Evolutionary conservation across 2,329 filamentous ascomycete genomes (phyloP).

Genomic region (Ophiostoma montium): DNA sequence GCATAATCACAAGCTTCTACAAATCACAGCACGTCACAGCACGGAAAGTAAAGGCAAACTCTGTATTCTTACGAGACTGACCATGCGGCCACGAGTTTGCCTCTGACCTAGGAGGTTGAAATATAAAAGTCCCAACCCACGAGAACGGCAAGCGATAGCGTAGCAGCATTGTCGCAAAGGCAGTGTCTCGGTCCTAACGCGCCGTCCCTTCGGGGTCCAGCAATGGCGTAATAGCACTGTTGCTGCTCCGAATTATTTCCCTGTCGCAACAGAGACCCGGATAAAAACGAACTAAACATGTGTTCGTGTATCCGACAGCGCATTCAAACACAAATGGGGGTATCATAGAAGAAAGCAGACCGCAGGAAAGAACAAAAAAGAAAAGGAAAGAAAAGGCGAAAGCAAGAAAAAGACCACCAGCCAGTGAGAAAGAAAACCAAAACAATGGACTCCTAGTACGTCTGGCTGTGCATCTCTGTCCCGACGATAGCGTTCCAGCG

Average conservation of each 20-base stretch:
- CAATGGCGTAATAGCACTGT: constrained; percentile 44
- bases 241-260: constrained; percentile 30
- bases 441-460: not conserved
- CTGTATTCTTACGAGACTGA: too few species aligned
- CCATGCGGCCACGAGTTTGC: too few species aligned
- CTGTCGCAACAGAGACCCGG: not conserved
- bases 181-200: constrained; percentile 22
- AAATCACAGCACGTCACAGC: too few species aligned
- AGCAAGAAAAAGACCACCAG: constrained; percentile 8
- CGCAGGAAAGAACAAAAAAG: constrained; percentile 13
- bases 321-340: constrained; percentile 39
- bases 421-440: constrained; percentile 1
- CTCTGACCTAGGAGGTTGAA: too few species aligned
- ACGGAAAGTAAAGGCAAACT: too few species aligned
- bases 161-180: constrained; percentile 15
- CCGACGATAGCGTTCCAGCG: constrained; percentile 26
- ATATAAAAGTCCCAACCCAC: constrained; percentile 9
- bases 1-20: too few species aligned
- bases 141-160: constrained; percentile 15
- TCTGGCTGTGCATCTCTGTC: not conserved
- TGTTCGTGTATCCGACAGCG: constrained; percentile 25
- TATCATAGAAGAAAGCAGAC: constrained; percentile 31
- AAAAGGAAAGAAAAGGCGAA: constrained; percentile 12
- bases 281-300: constrained; percentile 8
- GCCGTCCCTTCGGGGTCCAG: constrained; percentile 21